Conservation (phyloP, 768 basidiomycete species). For the Lactarius deliciosus region DNA sequence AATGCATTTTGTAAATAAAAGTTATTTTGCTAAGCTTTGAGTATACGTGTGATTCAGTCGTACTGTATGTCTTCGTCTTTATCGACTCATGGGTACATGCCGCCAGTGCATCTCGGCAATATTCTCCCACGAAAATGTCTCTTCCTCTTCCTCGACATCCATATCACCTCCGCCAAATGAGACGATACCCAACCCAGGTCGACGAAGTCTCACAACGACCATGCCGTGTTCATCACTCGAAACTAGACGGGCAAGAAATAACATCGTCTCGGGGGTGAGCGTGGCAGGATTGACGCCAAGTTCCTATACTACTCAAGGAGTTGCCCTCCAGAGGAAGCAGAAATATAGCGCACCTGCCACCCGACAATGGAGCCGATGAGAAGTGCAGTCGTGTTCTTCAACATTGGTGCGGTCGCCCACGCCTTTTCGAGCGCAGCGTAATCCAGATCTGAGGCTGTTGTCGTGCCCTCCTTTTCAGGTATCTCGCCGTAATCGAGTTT, state of each 20-base stretch:
- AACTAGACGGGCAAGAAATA: constrained; percentile 47
- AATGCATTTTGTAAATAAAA: constrained; percentile 4
- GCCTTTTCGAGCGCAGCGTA: constrained; percentile 32
- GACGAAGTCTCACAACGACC: constrained; percentile 30
- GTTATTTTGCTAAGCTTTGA: constrained; percentile 1
- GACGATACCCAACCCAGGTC: constrained; percentile 18
- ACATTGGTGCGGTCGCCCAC: constrained; percentile 33
- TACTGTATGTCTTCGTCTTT: not conserved
- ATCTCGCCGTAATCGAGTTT: constrained; percentile 41
- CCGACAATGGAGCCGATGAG: constrained; percentile 33
- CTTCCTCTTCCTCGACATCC: constrained; percentile 26
- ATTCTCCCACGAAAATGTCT: constrained; percentile 15
- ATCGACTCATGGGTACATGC: not conserved
- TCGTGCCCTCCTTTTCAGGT: constrained; percentile 20
- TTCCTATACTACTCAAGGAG: constrained; percentile 39
- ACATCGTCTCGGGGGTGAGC: constrained; percentile 56
- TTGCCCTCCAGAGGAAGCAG: not conserved
- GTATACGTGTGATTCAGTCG: not conserved
- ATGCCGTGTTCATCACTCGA: constrained; percentile 31
- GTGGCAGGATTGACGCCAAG: constrained; percentile 60
- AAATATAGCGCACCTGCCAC: constrained; percentile 37
- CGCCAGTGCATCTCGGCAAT: constrained; percentile 26
- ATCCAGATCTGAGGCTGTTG: constrained; percentile 10
- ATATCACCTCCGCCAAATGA: constrained; percentile 21
- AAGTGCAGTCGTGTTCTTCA: constrained; percentile 29